Base-by-base conservation (phyloP, 768 basidiomycete species). In the Rhizopogon rudus region DNA sequence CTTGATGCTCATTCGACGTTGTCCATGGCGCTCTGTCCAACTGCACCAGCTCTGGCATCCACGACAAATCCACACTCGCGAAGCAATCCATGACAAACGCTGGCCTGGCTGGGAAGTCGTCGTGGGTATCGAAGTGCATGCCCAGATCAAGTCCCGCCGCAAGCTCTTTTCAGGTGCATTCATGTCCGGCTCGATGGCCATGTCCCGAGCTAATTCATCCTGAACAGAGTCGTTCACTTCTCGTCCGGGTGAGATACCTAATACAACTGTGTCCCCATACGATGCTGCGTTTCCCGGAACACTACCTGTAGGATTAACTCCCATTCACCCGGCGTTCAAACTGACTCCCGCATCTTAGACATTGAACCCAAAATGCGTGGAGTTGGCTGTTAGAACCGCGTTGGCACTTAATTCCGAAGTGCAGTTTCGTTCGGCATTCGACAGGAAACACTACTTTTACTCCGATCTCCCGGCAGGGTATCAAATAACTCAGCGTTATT, bases 361-460 rank as follows among this genome's bases (percentile, higher is more conserved):
- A 56, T 63, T 91, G 57, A 90, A 90, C 62, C 73, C 77, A 13
- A 78, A 75, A 67, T 88, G 86, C 55, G 87, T 97, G 2, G 81
- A 88, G 57, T 79, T 97, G 6, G 92, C 89, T 3, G 68, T 94
- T 0, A 79, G 90, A 7, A 86, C 93, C 0, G 91, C 94, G 0
- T 63, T 94, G 2, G 94, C 94, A 5, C 77, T 98, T 22, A 71
- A 80, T 35, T 76, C 84, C 12, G 60, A 78, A 5, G 76, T 96
- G 50, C 90, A 90, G 59, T 60, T 61, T 0, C 76, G 79, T 17
- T 96, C 93, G 0, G 80, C 90, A 0, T 98, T 98, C 63, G 97
- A 98, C 70, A 78, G 97, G 60, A 99, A 99, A 67, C 97, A 98
- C 68, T 99, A 99, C 68, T 98, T 98, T 70, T 98, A 99, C 65